These are phyloP conservation scores for Geotrichum restrictum DNA, from an alignment of 1,139 yeast species.

Conservation along the genomic window DNA sequence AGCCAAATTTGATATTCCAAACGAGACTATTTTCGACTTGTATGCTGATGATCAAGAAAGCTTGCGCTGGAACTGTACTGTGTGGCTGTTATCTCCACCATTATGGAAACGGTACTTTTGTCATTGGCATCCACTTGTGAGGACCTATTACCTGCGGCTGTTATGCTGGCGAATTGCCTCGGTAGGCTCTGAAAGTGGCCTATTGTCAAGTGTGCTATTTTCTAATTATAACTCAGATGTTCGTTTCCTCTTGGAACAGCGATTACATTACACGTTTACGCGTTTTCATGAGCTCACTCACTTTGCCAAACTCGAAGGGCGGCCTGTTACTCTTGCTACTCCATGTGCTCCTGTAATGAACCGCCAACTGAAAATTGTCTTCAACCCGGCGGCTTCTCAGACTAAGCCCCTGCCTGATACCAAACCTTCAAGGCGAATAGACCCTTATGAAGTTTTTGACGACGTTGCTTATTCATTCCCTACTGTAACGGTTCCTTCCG, in stretches of 20 bases:
- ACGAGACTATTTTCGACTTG: constrained; percentile 22
- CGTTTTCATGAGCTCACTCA: constrained; percentile 28
- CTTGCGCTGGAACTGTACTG: constrained; percentile 43
- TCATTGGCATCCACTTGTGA: constrained; percentile 76
- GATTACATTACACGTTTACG: constrained; percentile 29
- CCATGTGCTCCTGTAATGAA: constrained; percentile 53
- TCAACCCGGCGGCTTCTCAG: constrained; percentile 36
- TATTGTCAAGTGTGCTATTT: constrained; percentile 32
- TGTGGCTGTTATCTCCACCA: constrained; percentile 51
- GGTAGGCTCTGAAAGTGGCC: constrained; percentile 33
- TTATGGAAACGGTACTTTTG: constrained; percentile 57
- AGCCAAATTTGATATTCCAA: background rate
- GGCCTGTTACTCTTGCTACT: constrained; percentile 32
- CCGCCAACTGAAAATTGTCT: constrained; percentile 45
- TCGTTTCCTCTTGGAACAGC: constrained; percentile 27
- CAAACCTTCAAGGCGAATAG: constrained; percentile 28
- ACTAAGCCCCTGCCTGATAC: background rate
- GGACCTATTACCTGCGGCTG: constrained; percentile 64
- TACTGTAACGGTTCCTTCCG: constrained; percentile 25
- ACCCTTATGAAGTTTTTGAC: constrained; percentile 72
- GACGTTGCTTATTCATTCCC: constrained; percentile 63
- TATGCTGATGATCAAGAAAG: constrained; percentile 24
- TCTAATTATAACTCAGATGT: constrained; percentile 35
- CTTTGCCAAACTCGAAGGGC: constrained; percentile 20
- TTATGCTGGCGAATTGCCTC: constrained; percentile 65